Evolutionary conservation across 345 rosid genomes (phyloP), one percentile per base, ranked within the genome.

Genomic region (Streptanthus diversifolius): DNA sequence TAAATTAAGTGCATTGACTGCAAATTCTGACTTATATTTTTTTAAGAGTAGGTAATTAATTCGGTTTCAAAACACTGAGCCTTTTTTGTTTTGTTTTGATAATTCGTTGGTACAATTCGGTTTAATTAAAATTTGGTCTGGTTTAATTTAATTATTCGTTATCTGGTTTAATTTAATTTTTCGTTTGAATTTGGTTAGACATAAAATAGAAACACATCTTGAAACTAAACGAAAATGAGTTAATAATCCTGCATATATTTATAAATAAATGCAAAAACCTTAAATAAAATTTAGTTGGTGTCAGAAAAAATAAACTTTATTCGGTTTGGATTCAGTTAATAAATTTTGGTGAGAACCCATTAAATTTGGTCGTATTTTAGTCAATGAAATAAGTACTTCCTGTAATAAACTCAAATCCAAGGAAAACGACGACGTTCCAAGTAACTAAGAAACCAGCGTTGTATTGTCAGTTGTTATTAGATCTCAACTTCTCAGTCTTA

Each of bases 341-440:
- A 52, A 6, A 49, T 49, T 14, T 7, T 24, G 56, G 30, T 24
- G 19, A 27, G 33, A 35, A 9, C 12, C 30, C 62, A 17, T 57
- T 18, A 10, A 57, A 21, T 55, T 1, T 69, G 43, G 65, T 56
- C 56, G 12, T 13, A 43, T 18, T 13, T n/a, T 58, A 45, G 66
- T 27, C 57, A 59, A 59, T 24, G 56, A 33, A 21, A 54, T 52
- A 36, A 36, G n/a, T 36, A 15, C 40, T 29, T 68, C 17, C 63
- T 41, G 12, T 39, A 37, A 52, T 39, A 40, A 39, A 12, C 19
- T 2, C 35, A 53, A 29, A 29, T 8, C 10, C 2, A 10, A 49
- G 25, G 1, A 36, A 54, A 71, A 73, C 71, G 65, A 33, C 65
- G 32, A 10, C 76, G 76, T 72, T 51, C 0, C 1, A 3, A 2